phyloP scores from a whole-genome alignment of 2,329 filamentous ascomycete species.

The Cephalotrichum gorgonifer region DNA sequence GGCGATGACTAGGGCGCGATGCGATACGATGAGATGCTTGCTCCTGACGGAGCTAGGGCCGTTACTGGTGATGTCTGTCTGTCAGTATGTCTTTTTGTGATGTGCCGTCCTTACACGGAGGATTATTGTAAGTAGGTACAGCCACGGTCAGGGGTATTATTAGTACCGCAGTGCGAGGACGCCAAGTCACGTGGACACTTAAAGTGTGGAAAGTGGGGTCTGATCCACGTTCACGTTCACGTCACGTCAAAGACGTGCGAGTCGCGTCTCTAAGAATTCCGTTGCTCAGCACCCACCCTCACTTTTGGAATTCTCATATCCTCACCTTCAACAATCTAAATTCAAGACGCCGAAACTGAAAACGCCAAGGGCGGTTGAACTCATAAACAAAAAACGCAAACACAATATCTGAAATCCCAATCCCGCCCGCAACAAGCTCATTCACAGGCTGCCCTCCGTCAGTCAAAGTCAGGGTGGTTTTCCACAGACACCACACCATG shows the following conservation, averaged over 20 bases:
- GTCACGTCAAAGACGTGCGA: conserved; percentile 23
- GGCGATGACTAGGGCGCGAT: too few species aligned
- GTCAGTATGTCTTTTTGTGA: too few species aligned
- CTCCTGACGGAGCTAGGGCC: too few species aligned
- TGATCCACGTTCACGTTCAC: conserved; percentile 25
- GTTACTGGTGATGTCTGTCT: too few species aligned
- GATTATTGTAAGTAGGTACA: too few species aligned
- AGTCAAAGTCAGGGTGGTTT: background rate
- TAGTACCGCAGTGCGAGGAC: too few species aligned
- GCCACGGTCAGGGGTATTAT: too few species aligned
- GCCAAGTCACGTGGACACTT: conserved; percentile 21
- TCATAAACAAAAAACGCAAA: background rate
- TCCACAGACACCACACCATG: background rate
- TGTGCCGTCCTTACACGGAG: too few species aligned
- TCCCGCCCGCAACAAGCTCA: background rate
- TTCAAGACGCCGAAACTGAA: background rate
- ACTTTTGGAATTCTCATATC: background rate
- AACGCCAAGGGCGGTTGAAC: too few species aligned
- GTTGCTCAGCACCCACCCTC: background rate
- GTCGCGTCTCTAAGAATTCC: background rate
- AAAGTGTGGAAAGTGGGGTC: conserved; percentile 7
- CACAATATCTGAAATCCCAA: background rate
- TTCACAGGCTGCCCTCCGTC: background rate
- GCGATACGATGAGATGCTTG: too few species aligned
- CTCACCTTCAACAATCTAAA: background rate